Percentiles rank a stretch among this genome's conserved stretches.
Evolutionary conservation across 2,329 filamentous ascomycete species (phyloP).

Genomic region (Fusarium falciforme): DNA sequence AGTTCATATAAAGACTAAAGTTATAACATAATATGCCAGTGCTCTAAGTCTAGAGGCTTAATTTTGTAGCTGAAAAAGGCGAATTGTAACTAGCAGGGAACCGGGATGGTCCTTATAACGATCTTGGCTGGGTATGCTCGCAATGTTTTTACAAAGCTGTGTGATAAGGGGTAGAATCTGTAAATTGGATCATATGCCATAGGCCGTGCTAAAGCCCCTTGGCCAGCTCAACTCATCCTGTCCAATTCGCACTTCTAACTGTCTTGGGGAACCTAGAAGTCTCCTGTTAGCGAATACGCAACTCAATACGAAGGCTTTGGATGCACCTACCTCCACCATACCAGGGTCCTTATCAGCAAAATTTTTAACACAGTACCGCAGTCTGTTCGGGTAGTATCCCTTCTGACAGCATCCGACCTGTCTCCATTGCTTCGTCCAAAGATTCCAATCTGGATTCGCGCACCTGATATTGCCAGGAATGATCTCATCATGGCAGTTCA

Average conservation of each 20-base stretch:
- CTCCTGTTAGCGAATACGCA: background rate
- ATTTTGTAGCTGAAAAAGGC: too few species aligned
- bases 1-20: too few species aligned
- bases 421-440: slow-evolving; percentile 20
- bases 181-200: too few species aligned
- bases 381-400: slow-evolving; percentile 18
- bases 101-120: too few species aligned
- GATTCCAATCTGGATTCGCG: slow-evolving; percentile 12
- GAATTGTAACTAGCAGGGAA: too few species aligned
- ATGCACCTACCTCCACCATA: background rate
- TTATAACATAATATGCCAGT: too few species aligned
- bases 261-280: background rate
- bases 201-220: background rate
- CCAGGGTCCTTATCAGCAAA: background rate
- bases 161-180: too few species aligned
- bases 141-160: too few species aligned
- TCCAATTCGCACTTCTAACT: background rate
- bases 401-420: slow-evolving; percentile 21
- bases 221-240: background rate
- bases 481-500: slow-evolving; percentile 10
- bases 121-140: too few species aligned
- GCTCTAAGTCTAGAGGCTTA: too few species aligned
- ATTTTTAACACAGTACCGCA: slow-evolving; percentile 8
- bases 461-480: slow-evolving; percentile 16
- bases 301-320: background rate